A percentile compares a stretch with the other conserved stretches of the same genome.
phyloP scores from a whole-genome alignment of 208 protist genomes.

The Wallacemonas sp. region DNA sequence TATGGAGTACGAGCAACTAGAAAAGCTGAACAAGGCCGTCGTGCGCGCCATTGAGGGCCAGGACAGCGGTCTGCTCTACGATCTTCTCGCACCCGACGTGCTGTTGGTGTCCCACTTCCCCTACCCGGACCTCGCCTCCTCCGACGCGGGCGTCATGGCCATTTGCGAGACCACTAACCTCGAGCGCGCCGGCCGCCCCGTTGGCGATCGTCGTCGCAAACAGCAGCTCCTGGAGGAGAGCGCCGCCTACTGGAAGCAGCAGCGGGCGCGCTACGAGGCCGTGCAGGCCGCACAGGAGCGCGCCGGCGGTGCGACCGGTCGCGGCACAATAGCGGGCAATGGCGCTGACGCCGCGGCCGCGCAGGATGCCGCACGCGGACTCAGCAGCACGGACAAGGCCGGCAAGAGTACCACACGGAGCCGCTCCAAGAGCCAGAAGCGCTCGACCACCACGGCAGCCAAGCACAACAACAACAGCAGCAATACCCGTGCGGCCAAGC shows the following conservation, averaged over 20 bases:
- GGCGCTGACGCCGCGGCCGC: too few relatives aligned
- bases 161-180: not conserved
- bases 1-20: conserved; percentile 91
- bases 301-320: not conserved
- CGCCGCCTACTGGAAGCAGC: conserved; percentile 20
- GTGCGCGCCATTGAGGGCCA: conserved; percentile 50
- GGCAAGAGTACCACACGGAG: not conserved
- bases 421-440: conserved; percentile 10
- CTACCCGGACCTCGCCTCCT: conserved; percentile 36
- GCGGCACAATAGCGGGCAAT: not conserved
- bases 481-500: too few relatives aligned
- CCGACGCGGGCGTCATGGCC: conserved; percentile 1
- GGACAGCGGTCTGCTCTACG: conserved; percentile 66
- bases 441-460: not conserved
- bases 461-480: too few relatives aligned
- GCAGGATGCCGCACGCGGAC: too few relatives aligned
- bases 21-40: conserved; percentile 60
- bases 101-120: conserved; percentile 74
- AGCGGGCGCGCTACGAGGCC: conserved; percentile 33
- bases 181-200: not conserved
- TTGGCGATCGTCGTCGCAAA: conserved; percentile 3
- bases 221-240: conserved; percentile 27
- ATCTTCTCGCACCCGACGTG: conserved; percentile 65
- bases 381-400: not conserved
- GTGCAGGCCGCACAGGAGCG: not conserved